Evolutionary conservation across 2,329 filamentous ascomycete species (phyloP).

Genomic region (Neurospora sp.): DNA sequence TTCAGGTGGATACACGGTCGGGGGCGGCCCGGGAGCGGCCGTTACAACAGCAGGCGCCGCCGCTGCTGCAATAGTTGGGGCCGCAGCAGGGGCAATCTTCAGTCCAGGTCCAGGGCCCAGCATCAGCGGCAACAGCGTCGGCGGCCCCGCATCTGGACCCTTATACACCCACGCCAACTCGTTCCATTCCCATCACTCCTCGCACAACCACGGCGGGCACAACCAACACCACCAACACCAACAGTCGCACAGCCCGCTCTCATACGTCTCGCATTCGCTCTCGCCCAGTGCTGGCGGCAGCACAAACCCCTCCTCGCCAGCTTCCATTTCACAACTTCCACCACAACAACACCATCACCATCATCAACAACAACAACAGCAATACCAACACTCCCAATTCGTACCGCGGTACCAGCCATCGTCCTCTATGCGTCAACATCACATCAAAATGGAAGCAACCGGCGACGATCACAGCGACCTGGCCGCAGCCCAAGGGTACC

Average conservation of each 20-base stretch:
- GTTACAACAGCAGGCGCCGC: slow-evolving; percentile 11
- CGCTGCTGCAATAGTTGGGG: slow-evolving; percentile 7
- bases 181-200: slow-evolving; percentile 5
- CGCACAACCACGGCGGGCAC: slow-evolving; percentile 8
- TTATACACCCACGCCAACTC: slow-evolving; percentile 18
- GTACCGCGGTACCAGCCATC: slow-evolving; percentile 2
- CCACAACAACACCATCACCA: background rate
- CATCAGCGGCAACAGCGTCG: slow-evolving; percentile 14
- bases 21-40: background rate
- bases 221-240: slow-evolving; percentile 7
- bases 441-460: slow-evolving; percentile 29
- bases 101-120: slow-evolving; percentile 6
- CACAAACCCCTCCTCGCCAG: slow-evolving; percentile 6
- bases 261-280: background rate
- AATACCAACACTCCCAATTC: slow-evolving; percentile 4
- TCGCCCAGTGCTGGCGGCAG: slow-evolving; percentile 4
- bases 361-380: slow-evolving; percentile 3
- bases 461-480: slow-evolving; percentile 43
- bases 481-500: slow-evolving; percentile 43
- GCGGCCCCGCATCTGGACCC: slow-evolving; percentile 18
- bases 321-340: slow-evolving; percentile 2
- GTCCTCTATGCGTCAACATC: slow-evolving; percentile 9
- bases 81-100: background rate
- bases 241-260: slow-evolving; percentile 1
- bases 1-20: slow-evolving; percentile 3